Evolutionary conservation across 495 filamentous ascomycete genomes (phyloP).

Genomic region (Ascobolus immersus): DNA sequence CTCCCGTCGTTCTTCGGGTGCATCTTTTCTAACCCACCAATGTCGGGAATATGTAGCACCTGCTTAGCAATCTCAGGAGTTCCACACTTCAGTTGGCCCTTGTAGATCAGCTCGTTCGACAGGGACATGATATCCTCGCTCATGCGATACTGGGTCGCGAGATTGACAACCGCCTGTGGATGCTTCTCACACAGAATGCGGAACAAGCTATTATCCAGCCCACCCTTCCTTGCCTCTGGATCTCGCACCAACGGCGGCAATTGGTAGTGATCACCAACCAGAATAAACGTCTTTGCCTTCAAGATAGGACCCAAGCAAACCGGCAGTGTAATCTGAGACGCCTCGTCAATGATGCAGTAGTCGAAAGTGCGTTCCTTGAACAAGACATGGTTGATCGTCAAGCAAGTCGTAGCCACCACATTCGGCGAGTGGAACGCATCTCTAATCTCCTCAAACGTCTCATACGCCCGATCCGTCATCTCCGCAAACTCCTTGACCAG

Average conservation of each 20-base stretch:
- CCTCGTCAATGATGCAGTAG: slow-evolving; percentile 95
- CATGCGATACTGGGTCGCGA: slow-evolving; percentile 96
- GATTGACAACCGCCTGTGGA: slow-evolving; percentile 59
- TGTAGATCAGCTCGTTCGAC: slow-evolving; percentile 80
- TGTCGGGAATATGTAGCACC: slow-evolving; percentile 31
- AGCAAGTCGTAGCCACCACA: slow-evolving; percentile 81
- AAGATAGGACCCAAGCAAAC: slow-evolving; percentile 83
- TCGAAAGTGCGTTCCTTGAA: slow-evolving; percentile 82
- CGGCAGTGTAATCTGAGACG: slow-evolving; percentile 86
- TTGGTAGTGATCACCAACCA: slow-evolving; percentile 92
- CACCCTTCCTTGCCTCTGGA: slow-evolving; percentile 58
- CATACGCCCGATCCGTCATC: slow-evolving; percentile 42
- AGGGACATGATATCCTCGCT: slow-evolving; percentile 86
- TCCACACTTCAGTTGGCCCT: slow-evolving; percentile 69
- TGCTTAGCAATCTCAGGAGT: slow-evolving; percentile 44
- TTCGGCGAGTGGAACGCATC: slow-evolving; percentile 56
- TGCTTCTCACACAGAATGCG: slow-evolving; percentile 73
- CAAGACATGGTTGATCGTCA: slow-evolving; percentile 66
- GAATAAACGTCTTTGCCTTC: slow-evolving; percentile 75
- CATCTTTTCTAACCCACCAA: slow-evolving; percentile 24
- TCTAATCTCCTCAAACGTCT: slow-evolving; percentile 56
- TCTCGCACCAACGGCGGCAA: slow-evolving; percentile 85
- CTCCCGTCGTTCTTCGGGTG: slow-evolving; percentile 4
- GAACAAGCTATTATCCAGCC: slow-evolving; percentile 80
- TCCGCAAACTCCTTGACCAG: slow-evolving; percentile 64